Base-by-base conservation (phyloP, 257 asterid genomes). In the Solanum clarkiae region DNA sequence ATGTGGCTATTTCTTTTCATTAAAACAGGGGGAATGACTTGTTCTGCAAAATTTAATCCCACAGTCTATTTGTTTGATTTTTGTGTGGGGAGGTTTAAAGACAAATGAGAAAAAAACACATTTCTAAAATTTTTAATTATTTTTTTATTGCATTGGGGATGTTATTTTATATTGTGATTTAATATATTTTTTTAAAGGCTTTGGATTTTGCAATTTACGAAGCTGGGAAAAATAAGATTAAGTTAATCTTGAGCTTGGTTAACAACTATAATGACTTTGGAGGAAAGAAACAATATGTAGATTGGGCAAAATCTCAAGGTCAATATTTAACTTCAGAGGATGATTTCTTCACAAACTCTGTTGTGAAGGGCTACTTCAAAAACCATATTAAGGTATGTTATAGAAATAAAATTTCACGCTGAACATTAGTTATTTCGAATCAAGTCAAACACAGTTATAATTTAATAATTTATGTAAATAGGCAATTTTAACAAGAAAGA, bases 401-500 rank as follows among this genome's bases (percentile, higher is more conserved):
- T 15, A 56, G 24, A n/a, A 59, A 1, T 59, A 57, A 20, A 5
- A 57, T 57, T 57, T 57, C 4, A 3, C 8, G 8, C 5, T 1
- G 0, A 0, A 60, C 4, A 9, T 62, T 63, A 63, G 2, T 62
- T 24, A 22, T 3, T 22, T 0, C 0, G 69, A 0, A 62, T 62
- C 17, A 22, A 22, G 17, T 0, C 69, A 62, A 24, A 26, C 0
- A 72, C 16, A 51, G 16, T 13, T 0, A 51, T 32, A 2, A 32
- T 32, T 32, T 32, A 32, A 32, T 32, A 32, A 8, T 54, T 32
- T 32, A 32, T 32, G 3, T 32, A 51, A 72, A 85, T 84, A 94
- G 98, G 92, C 89, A 66, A 91, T 93, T 66, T 90, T 93, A 42
- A 94, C 95, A 63, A 93, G 95, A 87, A 54, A 22, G 47, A 94